These are phyloP conservation scores for Plasmopara halstedii DNA, from an alignment of 352 stramenopile species.

Conservation along the genomic window DNA sequence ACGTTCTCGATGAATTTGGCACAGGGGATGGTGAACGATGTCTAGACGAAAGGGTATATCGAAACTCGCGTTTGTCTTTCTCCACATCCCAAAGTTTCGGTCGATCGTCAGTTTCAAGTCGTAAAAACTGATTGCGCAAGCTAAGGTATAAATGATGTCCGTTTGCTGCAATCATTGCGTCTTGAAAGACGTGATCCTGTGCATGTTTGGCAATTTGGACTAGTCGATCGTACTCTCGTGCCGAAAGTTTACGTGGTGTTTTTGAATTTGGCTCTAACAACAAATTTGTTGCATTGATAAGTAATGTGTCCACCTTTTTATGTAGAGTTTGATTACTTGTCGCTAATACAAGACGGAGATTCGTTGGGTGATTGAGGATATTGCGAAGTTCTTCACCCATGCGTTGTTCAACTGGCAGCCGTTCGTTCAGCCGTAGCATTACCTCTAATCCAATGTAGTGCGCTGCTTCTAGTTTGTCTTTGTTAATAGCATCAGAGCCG, in stretches of 20 bases:
- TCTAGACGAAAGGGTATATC: constrained; percentile 1
- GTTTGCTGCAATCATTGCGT: constrained; percentile 30
- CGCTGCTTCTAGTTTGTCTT: constrained; percentile 30
- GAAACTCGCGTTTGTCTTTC: constrained; percentile 25
- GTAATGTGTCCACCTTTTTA: constrained; percentile 36
- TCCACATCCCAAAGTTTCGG: constrained; percentile 20
- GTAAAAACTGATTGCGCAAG: constrained; percentile 25
- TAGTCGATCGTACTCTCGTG: constrained; percentile 28
- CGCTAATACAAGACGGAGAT: constrained; percentile 32
- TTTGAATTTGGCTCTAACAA: constrained; percentile 1
- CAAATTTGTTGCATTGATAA: constrained; percentile 18
- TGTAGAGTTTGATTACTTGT: constrained; percentile 34
- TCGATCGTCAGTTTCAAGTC: constrained; percentile 22
- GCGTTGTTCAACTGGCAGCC: constrained; percentile 24
- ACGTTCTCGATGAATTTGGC: not conserved
- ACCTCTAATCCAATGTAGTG: constrained; percentile 43
- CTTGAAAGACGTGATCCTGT: constrained; percentile 30
- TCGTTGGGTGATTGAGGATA: constrained; percentile 36
- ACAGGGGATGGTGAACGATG: constrained; percentile 17
- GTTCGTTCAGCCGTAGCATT: constrained; percentile 37
- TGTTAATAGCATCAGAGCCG: constrained; percentile 26
- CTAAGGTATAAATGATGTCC: constrained; percentile 31
- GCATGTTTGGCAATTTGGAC: constrained; percentile 38
- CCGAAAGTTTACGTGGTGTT: constrained; percentile 12
- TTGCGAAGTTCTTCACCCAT: constrained; percentile 35